Base-by-base conservation (phyloP, 306 rosid species). In the Corylus avellana region DNA sequence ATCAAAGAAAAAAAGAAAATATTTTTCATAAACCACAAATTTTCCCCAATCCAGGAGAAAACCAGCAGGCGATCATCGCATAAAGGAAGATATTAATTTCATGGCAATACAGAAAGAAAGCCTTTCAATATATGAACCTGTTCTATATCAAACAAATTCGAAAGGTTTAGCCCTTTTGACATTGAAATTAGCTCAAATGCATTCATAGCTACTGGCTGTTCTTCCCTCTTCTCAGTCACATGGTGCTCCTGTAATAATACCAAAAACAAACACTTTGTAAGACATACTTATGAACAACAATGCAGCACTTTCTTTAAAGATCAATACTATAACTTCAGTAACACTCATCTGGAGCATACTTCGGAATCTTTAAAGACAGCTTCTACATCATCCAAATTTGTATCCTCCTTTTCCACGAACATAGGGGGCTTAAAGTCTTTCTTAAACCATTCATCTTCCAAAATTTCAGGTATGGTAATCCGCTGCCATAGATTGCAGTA, bases 101-200 rank as follows among this genome's bases (percentile, higher is more conserved):
- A 74, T 56, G 47, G 54, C 49, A 79, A 71, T 68, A 22, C 44
- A 59, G 16, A 25, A 22, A 66, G 74, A 70, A 75, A 70, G 73
- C 50, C 73, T 71, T 75, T 64, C 25, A 63, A 57, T 39, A 49
- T 80, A 35, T 9, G 61, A 64, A 95, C 99, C 99, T 95, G 97
- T 77, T 95, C 98, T 22, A 78, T 81, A 66, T 89, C 97, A 89
- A 95, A 95, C 91, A 95, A 89, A 84, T 93, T 95, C 74, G 84
- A 92, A 42, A 95, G 98, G 87, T 95, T 95, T 12, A 95, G 97
- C 62, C 99, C 99, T 86, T 86, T 89, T 14, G 99, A 95, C 99
- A 95, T 89, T 56, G 99, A 95, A 79, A 95, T 95, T 80, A 95
- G 84, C 79, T 95, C 98, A 18, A 95, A 95, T 37, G 99, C 99